These are phyloP conservation scores for Wallemia hederae DNA, from an alignment of 1,284 basidiomycete species.

Conservation along the genomic window DNA sequence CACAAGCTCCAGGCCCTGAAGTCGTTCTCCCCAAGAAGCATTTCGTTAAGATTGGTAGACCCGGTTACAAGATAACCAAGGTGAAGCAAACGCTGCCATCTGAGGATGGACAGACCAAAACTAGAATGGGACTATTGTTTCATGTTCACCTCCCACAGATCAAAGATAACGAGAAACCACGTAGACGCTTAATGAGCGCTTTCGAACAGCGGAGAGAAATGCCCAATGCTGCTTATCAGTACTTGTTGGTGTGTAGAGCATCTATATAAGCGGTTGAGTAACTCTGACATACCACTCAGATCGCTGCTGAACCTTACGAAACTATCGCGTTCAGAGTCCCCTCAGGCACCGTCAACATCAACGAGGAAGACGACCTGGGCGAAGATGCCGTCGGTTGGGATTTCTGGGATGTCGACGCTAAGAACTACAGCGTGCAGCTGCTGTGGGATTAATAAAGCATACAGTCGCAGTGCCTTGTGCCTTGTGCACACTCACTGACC, in stretches of 20 bases:
- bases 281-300: slow-evolving; percentile 21
- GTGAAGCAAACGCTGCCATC: slow-evolving; percentile 42
- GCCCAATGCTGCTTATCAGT: slow-evolving; percentile 86
- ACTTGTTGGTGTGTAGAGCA: slow-evolving; percentile 47
- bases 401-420: slow-evolving; percentile 85
- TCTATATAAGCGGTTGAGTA: background rate
- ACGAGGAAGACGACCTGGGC: slow-evolving; percentile 23
- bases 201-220: slow-evolving; percentile 93
- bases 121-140: slow-evolving; percentile 62
- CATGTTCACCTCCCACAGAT: slow-evolving; percentile 89
- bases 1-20: slow-evolving; percentile 18
- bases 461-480: too few species aligned
- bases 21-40: slow-evolving; percentile 60
- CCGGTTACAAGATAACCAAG: slow-evolving; percentile 77
- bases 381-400: slow-evolving; percentile 76
- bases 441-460: slow-evolving; percentile 31
- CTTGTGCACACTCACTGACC: too few species aligned
- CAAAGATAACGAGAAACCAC: slow-evolving; percentile 52
- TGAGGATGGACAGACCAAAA: slow-evolving; percentile 24
- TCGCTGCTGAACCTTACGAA: slow-evolving; percentile 95
- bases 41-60: slow-evolving; percentile 89
- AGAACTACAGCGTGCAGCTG: slow-evolving; percentile 83
- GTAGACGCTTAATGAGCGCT: slow-evolving; percentile 84
- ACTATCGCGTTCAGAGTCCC: slow-evolving; percentile 95
- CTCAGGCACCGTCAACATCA: slow-evolving; percentile 52